A percentile compares a stretch with the other conserved stretches of the same genome.
phyloP scores from a whole-genome alignment of 768 basidiomycete genomes.

The Cystobasidium onofrii region DNA sequence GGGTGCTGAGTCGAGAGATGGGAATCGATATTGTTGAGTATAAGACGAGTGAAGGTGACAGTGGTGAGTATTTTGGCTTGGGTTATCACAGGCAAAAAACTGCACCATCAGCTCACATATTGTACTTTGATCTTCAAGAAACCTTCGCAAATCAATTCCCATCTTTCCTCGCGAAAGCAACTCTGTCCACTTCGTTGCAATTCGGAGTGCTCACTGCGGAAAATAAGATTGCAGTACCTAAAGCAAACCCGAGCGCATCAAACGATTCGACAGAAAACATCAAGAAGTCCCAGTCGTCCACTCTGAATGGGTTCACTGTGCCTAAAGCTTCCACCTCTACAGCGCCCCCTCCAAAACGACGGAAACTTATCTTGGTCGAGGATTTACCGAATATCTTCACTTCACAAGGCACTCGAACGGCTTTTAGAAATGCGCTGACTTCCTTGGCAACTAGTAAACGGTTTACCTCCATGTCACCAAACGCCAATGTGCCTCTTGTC shows the following conservation, averaged over 20 bases:
- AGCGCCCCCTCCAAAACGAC: not conserved
- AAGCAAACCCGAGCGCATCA: not conserved
- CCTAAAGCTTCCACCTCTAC: not conserved
- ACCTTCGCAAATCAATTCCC: conserved; percentile 36
- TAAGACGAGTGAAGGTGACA: conserved; percentile 49
- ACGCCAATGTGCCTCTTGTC: conserved; percentile 55
- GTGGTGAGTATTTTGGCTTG: conserved; percentile 31
- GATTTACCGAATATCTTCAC: conserved; percentile 73
- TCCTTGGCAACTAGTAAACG: conserved; percentile 14
- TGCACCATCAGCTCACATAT: not conserved
- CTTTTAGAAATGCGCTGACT: conserved; percentile 52
- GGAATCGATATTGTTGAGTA: conserved; percentile 78
- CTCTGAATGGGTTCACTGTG: not conserved
- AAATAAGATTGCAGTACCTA: conserved; percentile 13
- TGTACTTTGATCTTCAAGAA: conserved; percentile 18
- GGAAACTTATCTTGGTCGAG: conserved; percentile 41
- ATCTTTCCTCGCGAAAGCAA: conserved; percentile 52
- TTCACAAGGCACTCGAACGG: conserved; percentile 62
- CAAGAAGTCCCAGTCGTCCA: not conserved
- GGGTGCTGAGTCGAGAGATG: conserved; percentile 64
- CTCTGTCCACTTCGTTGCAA: conserved; percentile 57
- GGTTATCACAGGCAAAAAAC: not conserved
- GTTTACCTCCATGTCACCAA: not conserved
- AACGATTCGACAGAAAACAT: not conserved
- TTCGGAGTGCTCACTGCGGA: conserved; percentile 28